These are phyloP conservation scores for Aegilops tauschii DNA, from an alignment of 176 grass and related monocot genomes.

Conservation along the genomic window DNA sequence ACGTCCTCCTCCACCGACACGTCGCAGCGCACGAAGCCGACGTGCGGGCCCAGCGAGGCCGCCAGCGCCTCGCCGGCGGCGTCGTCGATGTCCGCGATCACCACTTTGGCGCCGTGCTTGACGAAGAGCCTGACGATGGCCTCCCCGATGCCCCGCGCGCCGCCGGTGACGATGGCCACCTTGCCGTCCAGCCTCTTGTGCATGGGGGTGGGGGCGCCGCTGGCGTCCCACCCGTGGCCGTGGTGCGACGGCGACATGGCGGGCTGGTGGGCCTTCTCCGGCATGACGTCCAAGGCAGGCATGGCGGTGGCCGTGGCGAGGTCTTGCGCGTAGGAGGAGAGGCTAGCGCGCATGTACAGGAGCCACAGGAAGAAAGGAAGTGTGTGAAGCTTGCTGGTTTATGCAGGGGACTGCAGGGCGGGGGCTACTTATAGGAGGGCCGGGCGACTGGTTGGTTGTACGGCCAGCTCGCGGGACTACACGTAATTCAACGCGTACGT, in stretches of 20 bases:
- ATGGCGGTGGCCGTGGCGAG: constrained; percentile 34
- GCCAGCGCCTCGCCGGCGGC: constrained; percentile 48
- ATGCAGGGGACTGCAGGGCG: neutral
- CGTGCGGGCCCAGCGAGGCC: constrained; percentile 44
- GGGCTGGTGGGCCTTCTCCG: constrained; percentile 46
- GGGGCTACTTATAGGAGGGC: neutral
- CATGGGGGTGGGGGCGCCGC: constrained; percentile 48
- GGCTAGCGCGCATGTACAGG: constrained; percentile 23
- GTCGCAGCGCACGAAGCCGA: constrained; percentile 67
- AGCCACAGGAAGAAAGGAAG: neutral
- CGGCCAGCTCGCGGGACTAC: neutral
- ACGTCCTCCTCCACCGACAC: constrained; percentile 72
- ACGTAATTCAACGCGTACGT: constrained; percentile 10
- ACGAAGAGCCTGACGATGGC: constrained; percentile 69
- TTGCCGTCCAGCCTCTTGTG: constrained; percentile 90
- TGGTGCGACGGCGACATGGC: constrained; percentile 42
- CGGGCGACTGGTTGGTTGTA: neutral
- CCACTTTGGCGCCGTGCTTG: constrained; percentile 66
- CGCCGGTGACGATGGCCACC: constrained; percentile 85
- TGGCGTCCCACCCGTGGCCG: constrained; percentile 51
- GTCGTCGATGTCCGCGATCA: constrained; percentile 78
- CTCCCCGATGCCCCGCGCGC: constrained; percentile 80
- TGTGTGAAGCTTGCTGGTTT: neutral
- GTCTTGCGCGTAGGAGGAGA: constrained; percentile 27
- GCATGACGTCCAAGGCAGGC: constrained; percentile 49